phyloP scores from a whole-genome alignment of 1,284 basidiomycete genomes.

The Trametes pubescens region DNA sequence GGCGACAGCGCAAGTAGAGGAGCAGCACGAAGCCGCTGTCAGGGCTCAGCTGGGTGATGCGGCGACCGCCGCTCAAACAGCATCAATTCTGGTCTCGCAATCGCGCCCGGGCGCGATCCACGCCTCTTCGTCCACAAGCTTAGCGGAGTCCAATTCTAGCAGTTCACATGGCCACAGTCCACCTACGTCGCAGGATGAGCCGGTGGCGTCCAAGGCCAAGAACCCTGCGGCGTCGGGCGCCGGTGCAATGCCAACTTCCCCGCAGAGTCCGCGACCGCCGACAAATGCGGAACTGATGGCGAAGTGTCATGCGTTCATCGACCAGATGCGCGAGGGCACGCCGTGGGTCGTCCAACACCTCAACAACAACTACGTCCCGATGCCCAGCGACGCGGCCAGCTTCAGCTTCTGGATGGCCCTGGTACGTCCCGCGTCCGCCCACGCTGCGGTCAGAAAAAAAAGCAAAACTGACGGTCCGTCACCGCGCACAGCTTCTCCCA shows the following conservation, averaged over 20 bases:
- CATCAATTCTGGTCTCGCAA: conserved; percentile 23
- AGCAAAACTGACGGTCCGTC: conserved; percentile 8
- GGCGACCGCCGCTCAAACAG: conserved; percentile 23
- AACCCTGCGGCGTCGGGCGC: conserved; percentile 10
- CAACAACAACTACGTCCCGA: conserved; percentile 76
- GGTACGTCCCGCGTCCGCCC: conserved; percentile 45
- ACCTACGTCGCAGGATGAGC: conserved; percentile 28
- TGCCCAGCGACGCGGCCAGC: conserved; percentile 69
- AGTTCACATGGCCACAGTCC: not conserved
- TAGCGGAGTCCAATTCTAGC: conserved; percentile 9
- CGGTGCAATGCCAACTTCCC: conserved; percentile 7
- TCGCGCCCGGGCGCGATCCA: conserved; percentile 23
- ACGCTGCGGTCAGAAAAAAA: not conserved
- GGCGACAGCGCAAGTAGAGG: conserved; percentile 5
- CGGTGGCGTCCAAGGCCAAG: conserved; percentile 25
- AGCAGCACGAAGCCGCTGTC: conserved; percentile 46
- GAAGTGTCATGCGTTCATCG: conserved; percentile 82
- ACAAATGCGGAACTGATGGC: conserved; percentile 76
- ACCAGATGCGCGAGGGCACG: conserved; percentile 80
- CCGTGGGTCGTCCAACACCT: conserved; percentile 94
- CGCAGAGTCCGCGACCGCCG: conserved; percentile 22
- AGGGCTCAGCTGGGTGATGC: conserved; percentile 51
- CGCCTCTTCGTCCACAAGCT: conserved; percentile 8
- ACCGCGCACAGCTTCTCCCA: conserved; percentile 71
- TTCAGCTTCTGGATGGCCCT: conserved; percentile 94